Evolutionary conservation across 257 asterid species (phyloP).

Genomic region (Ballota nigra): DNA sequence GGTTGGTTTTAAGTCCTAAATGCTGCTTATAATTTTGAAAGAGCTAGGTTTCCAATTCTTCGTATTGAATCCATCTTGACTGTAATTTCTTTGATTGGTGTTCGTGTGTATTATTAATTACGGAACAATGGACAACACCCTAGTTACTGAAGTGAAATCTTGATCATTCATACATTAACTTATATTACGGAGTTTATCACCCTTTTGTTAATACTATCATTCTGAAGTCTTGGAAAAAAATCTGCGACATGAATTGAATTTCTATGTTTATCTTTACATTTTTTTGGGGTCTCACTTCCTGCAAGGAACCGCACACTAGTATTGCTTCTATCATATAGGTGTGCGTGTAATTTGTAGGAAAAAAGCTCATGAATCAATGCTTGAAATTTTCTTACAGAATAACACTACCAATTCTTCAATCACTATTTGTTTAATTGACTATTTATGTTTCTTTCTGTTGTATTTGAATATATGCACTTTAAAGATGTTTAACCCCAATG

Average conservation of each 20-base stretch:
- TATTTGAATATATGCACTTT: slow-evolving; percentile 1
- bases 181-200: too few species aligned
- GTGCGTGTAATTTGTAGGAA: neutral
- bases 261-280: neutral
- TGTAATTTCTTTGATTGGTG: neutral
- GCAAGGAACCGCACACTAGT: neutral
- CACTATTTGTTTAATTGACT: neutral
- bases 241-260: neutral
- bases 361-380: neutral
- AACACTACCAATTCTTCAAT: neutral
- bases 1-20: neutral
- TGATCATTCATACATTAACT: too few species aligned
- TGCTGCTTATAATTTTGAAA: neutral
- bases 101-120: neutral
- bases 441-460: neutral
- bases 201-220: neutral
- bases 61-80: neutral
- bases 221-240: neutral
- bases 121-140: neutral
- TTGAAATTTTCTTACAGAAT: neutral
- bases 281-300: neutral
- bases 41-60: neutral
- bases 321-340: neutral
- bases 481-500: slow-evolving; percentile 13
- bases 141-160: neutral